phyloP scores from a whole-genome alignment of 1,284 basidiomycete species.

The Trametes sp. region DNA sequence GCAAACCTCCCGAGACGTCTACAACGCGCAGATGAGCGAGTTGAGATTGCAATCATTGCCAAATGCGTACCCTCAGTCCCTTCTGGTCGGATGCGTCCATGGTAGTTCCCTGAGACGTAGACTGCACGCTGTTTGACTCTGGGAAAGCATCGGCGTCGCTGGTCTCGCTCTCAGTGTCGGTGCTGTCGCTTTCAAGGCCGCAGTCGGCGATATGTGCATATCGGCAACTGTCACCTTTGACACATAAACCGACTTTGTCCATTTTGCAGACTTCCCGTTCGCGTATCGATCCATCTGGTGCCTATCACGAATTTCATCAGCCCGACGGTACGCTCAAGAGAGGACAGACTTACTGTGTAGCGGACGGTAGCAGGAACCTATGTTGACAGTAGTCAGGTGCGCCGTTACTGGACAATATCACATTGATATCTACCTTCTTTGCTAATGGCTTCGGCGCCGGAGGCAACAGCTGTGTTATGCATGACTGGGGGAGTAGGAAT shows the following conservation, averaged over 20 bases:
- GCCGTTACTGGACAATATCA: neutral
- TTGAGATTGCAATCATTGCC: neutral
- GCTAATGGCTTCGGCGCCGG: neutral
- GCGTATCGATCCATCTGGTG: conserved; percentile 2
- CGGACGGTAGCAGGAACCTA: conserved; percentile 7
- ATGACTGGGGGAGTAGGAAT: conserved; percentile 4
- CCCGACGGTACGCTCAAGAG: too few relatives aligned
- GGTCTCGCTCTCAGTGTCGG: too few relatives aligned
- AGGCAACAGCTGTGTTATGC: conserved; percentile 5
- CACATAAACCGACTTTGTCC: conserved; percentile 14
- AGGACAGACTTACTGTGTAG: neutral
- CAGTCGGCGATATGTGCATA: conserved; percentile 13
- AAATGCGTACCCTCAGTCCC: neutral
- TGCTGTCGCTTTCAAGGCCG: neutral
- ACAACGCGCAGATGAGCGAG: neutral
- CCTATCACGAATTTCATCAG: neutral
- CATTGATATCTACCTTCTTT: neutral
- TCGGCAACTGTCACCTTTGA: conserved; percentile 14
- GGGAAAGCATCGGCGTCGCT: too few relatives aligned
- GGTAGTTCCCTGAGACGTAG: too few relatives aligned
- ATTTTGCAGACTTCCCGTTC: conserved; percentile 26
- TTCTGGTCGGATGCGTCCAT: too few relatives aligned
- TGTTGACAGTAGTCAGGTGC: neutral
- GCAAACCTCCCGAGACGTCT: conserved; percentile 5
- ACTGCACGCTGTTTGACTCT: too few relatives aligned